Conservation (phyloP, 495 filamentous ascomycete genomes). For the Daldinia concentrica region DNA sequence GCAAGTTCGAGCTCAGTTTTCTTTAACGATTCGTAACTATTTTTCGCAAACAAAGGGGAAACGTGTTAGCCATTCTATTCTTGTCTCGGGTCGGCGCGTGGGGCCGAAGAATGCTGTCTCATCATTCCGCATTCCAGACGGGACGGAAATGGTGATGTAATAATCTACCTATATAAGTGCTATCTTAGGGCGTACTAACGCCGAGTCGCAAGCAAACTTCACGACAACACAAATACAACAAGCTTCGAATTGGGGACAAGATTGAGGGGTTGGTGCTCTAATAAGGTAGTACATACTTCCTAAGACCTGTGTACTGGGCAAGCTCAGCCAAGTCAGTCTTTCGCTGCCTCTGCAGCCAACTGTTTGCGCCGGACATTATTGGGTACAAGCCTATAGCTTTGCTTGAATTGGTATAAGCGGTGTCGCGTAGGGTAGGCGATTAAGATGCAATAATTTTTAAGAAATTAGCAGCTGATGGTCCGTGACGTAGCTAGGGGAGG, state of each 20-base stretch:
- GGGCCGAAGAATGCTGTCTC: background rate
- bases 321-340: slow-evolving; percentile 83
- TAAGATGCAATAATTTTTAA: slow-evolving; percentile 41
- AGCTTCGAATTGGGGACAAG: slow-evolving; percentile 16
- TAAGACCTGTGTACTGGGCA: slow-evolving; percentile 75
- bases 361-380: slow-evolving; percentile 58
- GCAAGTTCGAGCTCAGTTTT: slow-evolving; percentile 83
- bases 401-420: slow-evolving; percentile 23
- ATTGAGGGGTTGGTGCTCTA: background rate
- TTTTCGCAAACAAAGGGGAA: slow-evolving; percentile 31
- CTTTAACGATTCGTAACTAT: slow-evolving; percentile 74
- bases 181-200: background rate
- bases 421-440: slow-evolving; percentile 50
- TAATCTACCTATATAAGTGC: slow-evolving; percentile 9
- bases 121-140: slow-evolving; percentile 9
- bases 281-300: slow-evolving; percentile 65
- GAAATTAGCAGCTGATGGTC: slow-evolving; percentile 23
- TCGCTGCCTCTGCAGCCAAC: slow-evolving; percentile 84
- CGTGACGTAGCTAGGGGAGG: slow-evolving; percentile 31
- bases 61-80: slow-evolving; percentile 45
- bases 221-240: background rate
- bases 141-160: slow-evolving; percentile 31
- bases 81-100: slow-evolving; percentile 12
- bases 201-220: slow-evolving; percentile 5
- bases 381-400: background rate